These are phyloP conservation scores for Leptographium procerum DNA, from an alignment of 2,329 filamentous ascomycete species.

Conservation along the genomic window DNA sequence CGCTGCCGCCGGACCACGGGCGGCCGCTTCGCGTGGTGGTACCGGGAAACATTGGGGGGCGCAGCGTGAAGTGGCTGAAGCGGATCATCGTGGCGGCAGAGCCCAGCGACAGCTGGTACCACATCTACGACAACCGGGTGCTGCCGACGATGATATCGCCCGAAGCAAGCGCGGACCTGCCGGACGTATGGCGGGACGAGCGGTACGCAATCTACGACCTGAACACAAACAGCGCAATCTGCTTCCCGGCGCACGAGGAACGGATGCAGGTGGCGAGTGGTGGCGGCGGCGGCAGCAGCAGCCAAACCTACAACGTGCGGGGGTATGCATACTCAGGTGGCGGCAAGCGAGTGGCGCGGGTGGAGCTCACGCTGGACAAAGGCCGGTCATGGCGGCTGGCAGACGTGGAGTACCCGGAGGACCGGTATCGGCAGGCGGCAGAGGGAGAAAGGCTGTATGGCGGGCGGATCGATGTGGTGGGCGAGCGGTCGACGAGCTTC, in stretches of 20 bases:
- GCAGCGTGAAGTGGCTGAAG: constrained; percentile 90
- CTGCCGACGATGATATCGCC: constrained; percentile 78
- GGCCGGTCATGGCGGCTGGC: constrained; percentile 69
- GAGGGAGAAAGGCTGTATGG: constrained; percentile 52
- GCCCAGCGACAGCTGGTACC: constrained; percentile 89
- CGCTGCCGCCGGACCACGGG: constrained; percentile 72
- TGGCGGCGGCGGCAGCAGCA: constrained; percentile 17
- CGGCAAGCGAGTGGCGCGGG: constrained; percentile 69
- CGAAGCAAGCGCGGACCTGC: constrained; percentile 63
- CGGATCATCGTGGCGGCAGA: constrained; percentile 64
- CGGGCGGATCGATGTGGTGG: constrained; percentile 75
- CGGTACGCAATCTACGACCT: constrained; percentile 89
- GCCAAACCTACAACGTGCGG: constrained; percentile 49
- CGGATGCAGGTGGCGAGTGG: constrained; percentile 32
- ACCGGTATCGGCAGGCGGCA: constrained; percentile 58
- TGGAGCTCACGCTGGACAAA: constrained; percentile 75
- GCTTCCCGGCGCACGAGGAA: constrained; percentile 71
- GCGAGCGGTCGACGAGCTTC: constrained; percentile 31
- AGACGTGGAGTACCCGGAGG: constrained; percentile 72
- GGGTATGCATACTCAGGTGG: constrained; percentile 88
- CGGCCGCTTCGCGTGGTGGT: constrained; percentile 74
- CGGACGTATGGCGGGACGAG: constrained; percentile 76
- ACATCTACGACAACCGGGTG: constrained; percentile 87
- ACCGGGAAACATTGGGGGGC: constrained; percentile 81
- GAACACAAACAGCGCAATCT: constrained; percentile 74